phyloP scores from a whole-genome alignment of 768 basidiomycete genomes.

The Kondoa malvinella region DNA sequence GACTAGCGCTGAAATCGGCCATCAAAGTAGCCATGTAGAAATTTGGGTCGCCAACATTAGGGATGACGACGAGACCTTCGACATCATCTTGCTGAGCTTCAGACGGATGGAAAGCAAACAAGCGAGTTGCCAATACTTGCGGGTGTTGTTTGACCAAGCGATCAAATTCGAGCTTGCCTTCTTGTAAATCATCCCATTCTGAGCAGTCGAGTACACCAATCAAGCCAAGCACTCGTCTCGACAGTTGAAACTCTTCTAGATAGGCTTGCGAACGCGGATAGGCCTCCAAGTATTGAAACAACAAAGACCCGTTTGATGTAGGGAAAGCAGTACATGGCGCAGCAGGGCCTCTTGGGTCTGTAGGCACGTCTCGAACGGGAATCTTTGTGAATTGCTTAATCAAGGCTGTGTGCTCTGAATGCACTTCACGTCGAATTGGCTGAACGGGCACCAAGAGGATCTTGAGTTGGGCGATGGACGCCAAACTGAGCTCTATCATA shows the following conservation, averaged over 20 bases:
- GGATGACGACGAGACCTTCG: slow-evolving; percentile 59
- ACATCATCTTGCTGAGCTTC: slow-evolving; percentile 40
- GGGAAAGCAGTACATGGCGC: slow-evolving; percentile 68
- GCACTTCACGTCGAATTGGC: slow-evolving; percentile 48
- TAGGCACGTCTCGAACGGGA: slow-evolving; percentile 64
- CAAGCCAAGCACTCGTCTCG: slow-evolving; percentile 68
- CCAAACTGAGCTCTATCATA: neutral
- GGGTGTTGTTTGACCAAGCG: slow-evolving; percentile 40
- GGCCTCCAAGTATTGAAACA: slow-evolving; percentile 57
- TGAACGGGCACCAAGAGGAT: slow-evolving; percentile 78
- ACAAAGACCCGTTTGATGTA: slow-evolving; percentile 59
- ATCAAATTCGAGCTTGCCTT: slow-evolving; percentile 18
- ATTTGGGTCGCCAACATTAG: slow-evolving; percentile 64
- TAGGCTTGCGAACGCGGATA: slow-evolving; percentile 53
- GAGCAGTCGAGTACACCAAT: slow-evolving; percentile 68
- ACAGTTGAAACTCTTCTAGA: slow-evolving; percentile 40
- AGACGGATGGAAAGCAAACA: slow-evolving; percentile 65
- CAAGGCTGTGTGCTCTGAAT: slow-evolving; percentile 55
- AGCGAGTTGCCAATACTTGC: slow-evolving; percentile 62
- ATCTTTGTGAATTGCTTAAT: slow-evolving; percentile 57
- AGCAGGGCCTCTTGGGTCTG: slow-evolving; percentile 49
- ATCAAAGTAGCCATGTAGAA: slow-evolving; percentile 73
- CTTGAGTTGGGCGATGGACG: slow-evolving; percentile 55
- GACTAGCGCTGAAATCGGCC: slow-evolving; percentile 71
- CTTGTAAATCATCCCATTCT: slow-evolving; percentile 31